Conservation (phyloP, 2,329 filamentous ascomycete genomes). For the Aspergillus versicolor region DNA sequence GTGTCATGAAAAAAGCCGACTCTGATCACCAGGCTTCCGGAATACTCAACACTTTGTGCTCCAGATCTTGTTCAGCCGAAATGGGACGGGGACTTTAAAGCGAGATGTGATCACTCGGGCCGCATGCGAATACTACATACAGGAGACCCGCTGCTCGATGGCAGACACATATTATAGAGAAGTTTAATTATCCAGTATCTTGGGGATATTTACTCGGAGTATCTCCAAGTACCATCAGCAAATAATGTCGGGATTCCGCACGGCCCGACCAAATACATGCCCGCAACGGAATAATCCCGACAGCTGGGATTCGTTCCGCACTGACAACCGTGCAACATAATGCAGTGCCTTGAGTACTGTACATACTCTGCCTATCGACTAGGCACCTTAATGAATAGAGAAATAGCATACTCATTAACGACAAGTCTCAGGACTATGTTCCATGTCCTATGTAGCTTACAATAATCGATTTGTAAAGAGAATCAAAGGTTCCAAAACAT, state of each 20-base stretch:
- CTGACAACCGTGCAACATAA: background rate
- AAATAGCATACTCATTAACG: background rate
- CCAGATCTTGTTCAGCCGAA: too few relatives aligned
- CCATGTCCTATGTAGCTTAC: background rate
- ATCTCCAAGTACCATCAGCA: background rate
- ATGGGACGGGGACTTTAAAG: too few relatives aligned
- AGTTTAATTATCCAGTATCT: too few relatives aligned
- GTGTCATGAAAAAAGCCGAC: too few relatives aligned
- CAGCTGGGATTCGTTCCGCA: constrained; percentile 11
- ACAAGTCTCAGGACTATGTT: background rate
- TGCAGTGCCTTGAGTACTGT: background rate
- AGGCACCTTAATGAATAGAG: background rate
- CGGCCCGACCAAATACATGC: constrained; percentile 5
- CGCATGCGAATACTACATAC: too few relatives aligned
- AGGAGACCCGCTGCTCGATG: too few relatives aligned
- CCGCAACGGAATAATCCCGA: constrained; percentile 11
- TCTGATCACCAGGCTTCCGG: too few relatives aligned
- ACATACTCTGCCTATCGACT: background rate
- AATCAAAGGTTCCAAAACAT: background rate
- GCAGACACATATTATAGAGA: too few relatives aligned
- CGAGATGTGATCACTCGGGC: too few relatives aligned
- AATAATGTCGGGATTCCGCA: background rate
- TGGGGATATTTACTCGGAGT: too few relatives aligned
- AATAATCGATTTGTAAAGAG: too few relatives aligned
- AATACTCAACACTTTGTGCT: too few relatives aligned